phyloP scores from a whole-genome alignment of 2,329 filamentous ascomycete species.

The Thermoascus crustaceus region DNA sequence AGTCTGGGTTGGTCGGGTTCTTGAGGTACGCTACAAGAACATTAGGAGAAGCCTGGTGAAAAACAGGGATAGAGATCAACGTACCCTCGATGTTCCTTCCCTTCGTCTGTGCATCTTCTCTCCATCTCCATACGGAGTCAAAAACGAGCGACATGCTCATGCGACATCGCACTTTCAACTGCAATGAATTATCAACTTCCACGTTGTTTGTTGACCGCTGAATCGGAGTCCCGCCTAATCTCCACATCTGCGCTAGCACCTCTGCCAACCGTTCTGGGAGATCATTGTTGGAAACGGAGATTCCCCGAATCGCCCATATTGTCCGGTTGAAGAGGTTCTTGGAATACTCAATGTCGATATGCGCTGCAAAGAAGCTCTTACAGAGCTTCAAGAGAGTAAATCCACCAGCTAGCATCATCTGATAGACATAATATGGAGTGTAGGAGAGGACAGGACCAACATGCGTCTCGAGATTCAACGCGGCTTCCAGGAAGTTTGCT shows the following conservation, averaged over 20 bases:
- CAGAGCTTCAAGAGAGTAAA: constrained; percentile 58
- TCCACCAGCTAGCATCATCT: constrained; percentile 58
- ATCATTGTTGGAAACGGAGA: constrained; percentile 56
- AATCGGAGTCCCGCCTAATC: constrained; percentile 34
- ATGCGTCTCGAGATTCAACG: constrained; percentile 36
- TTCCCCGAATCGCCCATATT: constrained; percentile 50
- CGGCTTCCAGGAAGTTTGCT: constrained; percentile 39
- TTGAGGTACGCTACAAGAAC: constrained; percentile 55
- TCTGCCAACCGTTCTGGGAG: constrained; percentile 56
- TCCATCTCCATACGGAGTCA: constrained; percentile 61
- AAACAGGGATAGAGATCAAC: constrained; percentile 23
- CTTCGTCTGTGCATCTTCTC: constrained; percentile 58
- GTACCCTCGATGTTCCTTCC: constrained; percentile 66
- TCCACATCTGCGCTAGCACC: constrained; percentile 59
- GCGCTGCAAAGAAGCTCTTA: constrained; percentile 55
- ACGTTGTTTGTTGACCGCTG: constrained; percentile 19
- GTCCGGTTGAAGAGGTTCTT: constrained; percentile 51
- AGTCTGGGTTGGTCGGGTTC: constrained; percentile 79
- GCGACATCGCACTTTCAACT: constrained; percentile 57
- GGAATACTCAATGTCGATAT: constrained; percentile 49
- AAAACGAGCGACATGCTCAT: constrained; percentile 62
- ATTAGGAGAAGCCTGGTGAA: constrained; percentile 7
- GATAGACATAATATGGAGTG: constrained; percentile 55
- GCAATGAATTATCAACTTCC: constrained; percentile 40
- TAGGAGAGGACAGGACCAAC: constrained; percentile 44